Evolutionary conservation across 306 rosid species (phyloP), one percentile per base, ranked within the genome.

Genomic region (Canavalia ensiformis): DNA sequence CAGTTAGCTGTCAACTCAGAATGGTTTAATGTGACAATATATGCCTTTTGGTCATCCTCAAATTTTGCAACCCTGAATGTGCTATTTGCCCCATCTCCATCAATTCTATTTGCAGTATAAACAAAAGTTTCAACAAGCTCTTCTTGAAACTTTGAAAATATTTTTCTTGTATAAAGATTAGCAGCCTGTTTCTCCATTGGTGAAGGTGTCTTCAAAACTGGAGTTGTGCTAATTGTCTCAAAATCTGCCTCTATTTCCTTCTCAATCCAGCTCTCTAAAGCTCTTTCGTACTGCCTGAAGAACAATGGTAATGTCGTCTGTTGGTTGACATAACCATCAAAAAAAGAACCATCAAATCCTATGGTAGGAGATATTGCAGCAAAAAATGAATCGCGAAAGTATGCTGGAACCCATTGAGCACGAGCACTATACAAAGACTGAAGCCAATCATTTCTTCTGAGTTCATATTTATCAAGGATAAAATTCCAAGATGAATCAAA

Each of bases 181-280:
- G 98, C 97, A 69, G 92, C 97, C 85, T 94, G 98, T 77, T 94
- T 89, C 83, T 94, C 98, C 98, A 94, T 94, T 44, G 98, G 98
- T 35, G 98, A 94, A 70, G 98, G 97, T 47, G 98, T 94, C 84
- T 90, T 92, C 85, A 94, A 82, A 33, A 89, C 83, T 11, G 97
- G 97, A 4, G 85, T 82, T 29, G 92, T 90, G 88, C 93, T 86
- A 68, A 94, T 82, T 67, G 98, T 91, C 84, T 92, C 98, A 66
- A 89, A 92, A 66, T 94, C 97, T 62, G 98, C 91, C 84, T 92
- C 98, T 70, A 83, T 82, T 86, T 94, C 98, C 87, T 87, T 92
- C 69, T 92, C 98, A 83, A 91, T 89, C 85, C 89, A 89, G 84
- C 74, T 88, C 76, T 94, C 98, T 60, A 92, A 31, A 70, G 96